Evolutionary conservation across 2,329 filamentous ascomycete species (phyloP).

Genomic region (Aspergillus uvarum): DNA sequence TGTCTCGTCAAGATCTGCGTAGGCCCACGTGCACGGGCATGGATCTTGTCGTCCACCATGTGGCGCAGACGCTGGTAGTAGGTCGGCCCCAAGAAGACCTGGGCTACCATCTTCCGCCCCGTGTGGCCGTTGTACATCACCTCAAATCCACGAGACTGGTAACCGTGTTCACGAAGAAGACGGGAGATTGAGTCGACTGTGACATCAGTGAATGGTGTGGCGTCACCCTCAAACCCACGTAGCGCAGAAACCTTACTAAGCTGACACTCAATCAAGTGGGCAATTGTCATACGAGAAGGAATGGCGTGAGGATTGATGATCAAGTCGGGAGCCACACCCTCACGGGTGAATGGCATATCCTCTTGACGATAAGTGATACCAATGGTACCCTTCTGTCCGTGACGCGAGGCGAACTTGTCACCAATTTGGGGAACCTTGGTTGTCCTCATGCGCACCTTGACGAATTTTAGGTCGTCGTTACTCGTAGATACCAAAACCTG

Average conservation of each 20-base stretch:
- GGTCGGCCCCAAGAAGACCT: conserved; percentile 95
- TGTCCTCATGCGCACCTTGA: conserved; percentile 95
- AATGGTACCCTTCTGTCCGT: conserved; percentile 98
- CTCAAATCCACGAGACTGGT: conserved; percentile 95
- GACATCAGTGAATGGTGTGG: conserved; percentile 95
- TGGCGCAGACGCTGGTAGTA: conserved; percentile 98
- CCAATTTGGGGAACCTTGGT: conserved; percentile 98
- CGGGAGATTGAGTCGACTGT: conserved; percentile 92
- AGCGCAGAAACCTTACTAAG: conserved; percentile 93
- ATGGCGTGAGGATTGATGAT: conserved; percentile 99
- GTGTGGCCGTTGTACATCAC: conserved; percentile 99
- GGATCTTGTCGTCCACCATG: conserved; percentile 99
- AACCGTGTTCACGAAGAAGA: conserved; percentile 82
- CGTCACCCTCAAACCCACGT: conserved; percentile 92
- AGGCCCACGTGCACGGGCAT: conserved; percentile 94
- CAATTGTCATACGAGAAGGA: conserved; percentile 99
- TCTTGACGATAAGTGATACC: conserved; percentile 97
- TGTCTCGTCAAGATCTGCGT: conserved; percentile 97
- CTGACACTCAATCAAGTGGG: conserved; percentile 98
- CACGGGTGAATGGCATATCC: conserved; percentile 95
- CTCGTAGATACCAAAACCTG: conserved; percentile 92
- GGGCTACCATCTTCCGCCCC: conserved; percentile 85
- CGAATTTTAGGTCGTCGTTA: conserved; percentile 88
- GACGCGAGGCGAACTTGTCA: conserved; percentile 98
- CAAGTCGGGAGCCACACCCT: conserved; percentile 89